A percentile compares a stretch with the other conserved stretches of the same genome.
phyloP scores from a whole-genome alignment of 208 protist genomes.

The Crithidia fasciculata region DNA sequence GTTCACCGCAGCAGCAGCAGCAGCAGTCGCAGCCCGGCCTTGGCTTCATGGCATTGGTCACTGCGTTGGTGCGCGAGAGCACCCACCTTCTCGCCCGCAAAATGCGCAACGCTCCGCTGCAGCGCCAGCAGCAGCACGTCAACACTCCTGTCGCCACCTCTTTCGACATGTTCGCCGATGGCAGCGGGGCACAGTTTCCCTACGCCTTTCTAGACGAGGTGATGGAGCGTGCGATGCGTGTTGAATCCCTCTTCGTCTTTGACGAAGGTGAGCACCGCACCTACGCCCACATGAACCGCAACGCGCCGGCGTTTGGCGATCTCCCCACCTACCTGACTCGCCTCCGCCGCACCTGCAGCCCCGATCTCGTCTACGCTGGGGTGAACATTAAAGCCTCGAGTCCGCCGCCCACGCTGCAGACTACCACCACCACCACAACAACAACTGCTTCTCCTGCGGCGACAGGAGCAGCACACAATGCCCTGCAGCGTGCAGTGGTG shows the following conservation, averaged over 20 bases:
- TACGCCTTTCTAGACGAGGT: conserved; percentile 78
- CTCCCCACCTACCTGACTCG: conserved; percentile 79
- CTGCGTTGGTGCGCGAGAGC: conserved; percentile 11
- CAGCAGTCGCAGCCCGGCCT: not conserved
- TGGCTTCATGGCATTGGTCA: conserved; percentile 22
- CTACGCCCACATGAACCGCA: conserved; percentile 67
- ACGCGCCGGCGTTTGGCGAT: conserved; percentile 73
- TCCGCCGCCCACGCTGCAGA: conserved; percentile 1
- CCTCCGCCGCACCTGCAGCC: conserved; percentile 86
- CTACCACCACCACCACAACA: not conserved
- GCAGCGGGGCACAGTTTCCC: conserved; percentile 57
- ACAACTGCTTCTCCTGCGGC: not conserved
- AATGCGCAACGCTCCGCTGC: not conserved
- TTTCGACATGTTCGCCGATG: conserved; percentile 31
- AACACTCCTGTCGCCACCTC: conserved; percentile 3
- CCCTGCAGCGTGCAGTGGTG: conserved; percentile 24
- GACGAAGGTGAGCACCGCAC: conserved; percentile 71
- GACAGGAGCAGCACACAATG: not conserved
- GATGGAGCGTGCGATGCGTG: conserved; percentile 45
- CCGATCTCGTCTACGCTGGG: conserved; percentile 88
- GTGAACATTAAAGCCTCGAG: conserved; percentile 52
- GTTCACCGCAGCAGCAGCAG: too few species aligned
- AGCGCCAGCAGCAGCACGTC: not conserved
- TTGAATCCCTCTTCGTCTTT: conserved; percentile 79
- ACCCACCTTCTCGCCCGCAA: conserved; percentile 23